Evolutionary conservation across 345 rosid species (phyloP).

Genomic region (Eucalyptus brandiana): DNA sequence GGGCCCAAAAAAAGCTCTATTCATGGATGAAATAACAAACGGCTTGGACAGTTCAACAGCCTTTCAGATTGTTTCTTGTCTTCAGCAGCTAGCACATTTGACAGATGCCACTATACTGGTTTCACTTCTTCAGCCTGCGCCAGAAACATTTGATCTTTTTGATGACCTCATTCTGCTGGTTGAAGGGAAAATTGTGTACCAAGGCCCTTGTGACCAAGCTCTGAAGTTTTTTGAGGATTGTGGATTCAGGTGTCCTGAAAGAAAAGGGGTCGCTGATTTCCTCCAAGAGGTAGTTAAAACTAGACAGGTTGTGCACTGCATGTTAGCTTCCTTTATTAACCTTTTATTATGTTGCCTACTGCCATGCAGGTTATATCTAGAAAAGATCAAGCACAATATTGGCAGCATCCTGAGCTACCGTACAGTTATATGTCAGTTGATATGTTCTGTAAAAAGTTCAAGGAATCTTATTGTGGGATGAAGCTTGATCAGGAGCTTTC

Average conservation of each 20-base stretch:
- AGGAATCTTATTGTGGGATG: slow-evolving; percentile 11
- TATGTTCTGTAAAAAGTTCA: slow-evolving; percentile 21
- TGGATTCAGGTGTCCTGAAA: slow-evolving; percentile 53
- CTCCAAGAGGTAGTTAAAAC: slow-evolving; percentile 36
- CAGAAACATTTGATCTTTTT: slow-evolving; percentile 51
- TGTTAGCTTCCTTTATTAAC: neutral
- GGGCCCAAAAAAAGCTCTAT: slow-evolving; percentile 48
- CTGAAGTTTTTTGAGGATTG: slow-evolving; percentile 36
- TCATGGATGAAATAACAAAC: slow-evolving; percentile 68
- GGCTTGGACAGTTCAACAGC: slow-evolving; percentile 68
- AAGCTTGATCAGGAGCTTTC: slow-evolving; percentile 20
- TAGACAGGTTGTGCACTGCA: neutral
- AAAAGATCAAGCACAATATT: slow-evolving; percentile 59
- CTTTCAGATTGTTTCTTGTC: slow-evolving; percentile 42
- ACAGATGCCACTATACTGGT: slow-evolving; percentile 41
- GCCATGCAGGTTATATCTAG: slow-evolving; percentile 35
- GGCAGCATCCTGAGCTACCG: slow-evolving; percentile 20
- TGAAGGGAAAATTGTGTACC: slow-evolving; percentile 47
- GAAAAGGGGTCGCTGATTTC: slow-evolving; percentile 55
- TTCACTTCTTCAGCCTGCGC: slow-evolving; percentile 65
- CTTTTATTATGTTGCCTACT: neutral
- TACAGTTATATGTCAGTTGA: slow-evolving; percentile 25
- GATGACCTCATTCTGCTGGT: slow-evolving; percentile 54
- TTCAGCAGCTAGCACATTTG: slow-evolving; percentile 53
- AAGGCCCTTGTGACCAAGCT: slow-evolving; percentile 31